phyloP scores from a whole-genome alignment of 176 grass and related monocot genomes.

The Eragrostis curvula region DNA sequence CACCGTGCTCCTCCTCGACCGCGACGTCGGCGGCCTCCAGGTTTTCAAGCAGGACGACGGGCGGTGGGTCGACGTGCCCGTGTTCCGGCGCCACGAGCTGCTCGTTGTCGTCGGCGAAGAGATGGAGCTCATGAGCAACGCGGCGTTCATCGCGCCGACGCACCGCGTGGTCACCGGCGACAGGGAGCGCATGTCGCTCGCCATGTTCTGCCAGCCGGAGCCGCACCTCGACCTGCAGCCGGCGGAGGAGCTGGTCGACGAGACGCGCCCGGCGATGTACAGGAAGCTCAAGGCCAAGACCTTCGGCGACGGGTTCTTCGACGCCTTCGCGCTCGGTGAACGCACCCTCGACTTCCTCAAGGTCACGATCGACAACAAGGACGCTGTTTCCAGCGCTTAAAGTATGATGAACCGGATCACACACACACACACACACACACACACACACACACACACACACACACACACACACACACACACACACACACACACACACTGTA shows the following conservation, averaged over 20 bases:
- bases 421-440: too few species aligned
- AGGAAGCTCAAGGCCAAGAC: conserved; percentile 31
- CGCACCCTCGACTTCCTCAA: conserved; percentile 46
- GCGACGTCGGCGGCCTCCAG: conserved; percentile 57
- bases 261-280: conserved; percentile 35
- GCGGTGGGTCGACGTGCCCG: conserved; percentile 49
- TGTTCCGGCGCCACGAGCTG: conserved; percentile 34
- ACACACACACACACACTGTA: too few species aligned
- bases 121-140: conserved; percentile 66
- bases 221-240: conserved; percentile 36
- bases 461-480: too few species aligned
- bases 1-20: conserved; percentile 60
- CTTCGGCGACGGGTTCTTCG: conserved; percentile 43
- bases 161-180: conserved; percentile 43
- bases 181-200: conserved; percentile 44
- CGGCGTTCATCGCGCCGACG: conserved; percentile 39
- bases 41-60: conserved; percentile 28
- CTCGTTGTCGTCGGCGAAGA: conserved; percentile 55
- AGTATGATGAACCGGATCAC: too few species aligned
- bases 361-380: conserved; percentile 11
- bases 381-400: not conserved
- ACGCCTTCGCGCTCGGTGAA: conserved; percentile 44
- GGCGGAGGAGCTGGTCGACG: conserved; percentile 40
- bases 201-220: conserved; percentile 55
- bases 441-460: too few species aligned